These are phyloP conservation scores for Amanita exitialis DNA, from an alignment of 768 basidiomycete genomes.

Conservation along the genomic window DNA sequence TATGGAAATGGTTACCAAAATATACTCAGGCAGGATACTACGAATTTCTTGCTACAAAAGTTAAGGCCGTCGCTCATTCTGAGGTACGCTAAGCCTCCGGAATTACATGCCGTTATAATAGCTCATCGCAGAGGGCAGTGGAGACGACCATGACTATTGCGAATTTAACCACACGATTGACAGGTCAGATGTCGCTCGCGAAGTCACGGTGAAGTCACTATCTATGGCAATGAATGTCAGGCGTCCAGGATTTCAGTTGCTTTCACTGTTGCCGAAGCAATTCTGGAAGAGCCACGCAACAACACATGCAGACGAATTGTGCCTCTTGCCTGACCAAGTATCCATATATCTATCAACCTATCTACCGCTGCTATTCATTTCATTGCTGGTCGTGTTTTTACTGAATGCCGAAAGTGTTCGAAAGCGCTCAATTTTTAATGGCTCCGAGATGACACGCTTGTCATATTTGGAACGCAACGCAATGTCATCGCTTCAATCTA, in stretches of 20 bases:
- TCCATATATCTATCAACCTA: constrained; percentile 70
- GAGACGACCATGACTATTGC: constrained; percentile 96
- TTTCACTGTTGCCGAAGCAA: constrained; percentile 42
- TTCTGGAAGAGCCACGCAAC: constrained; percentile 9
- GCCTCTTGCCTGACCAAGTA: constrained; percentile 79
- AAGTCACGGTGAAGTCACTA: constrained; percentile 84
- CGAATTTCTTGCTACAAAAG: constrained; percentile 52
- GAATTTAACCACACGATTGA: constrained; percentile 46
- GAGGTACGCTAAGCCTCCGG: constrained; percentile 37
- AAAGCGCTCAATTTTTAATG: neutral
- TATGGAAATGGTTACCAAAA: constrained; percentile 81
- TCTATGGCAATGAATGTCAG: constrained; percentile 85
- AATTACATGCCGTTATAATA: neutral
- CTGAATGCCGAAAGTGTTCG: constrained; percentile 14
- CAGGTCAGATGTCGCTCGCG: constrained; percentile 31
- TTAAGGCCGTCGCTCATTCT: constrained; percentile 64
- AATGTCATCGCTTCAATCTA: neutral
- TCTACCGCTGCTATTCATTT: constrained; percentile 54
- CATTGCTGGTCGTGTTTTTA: constrained; percentile 36
- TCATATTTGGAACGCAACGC: neutral
- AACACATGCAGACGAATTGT: constrained; percentile 46
- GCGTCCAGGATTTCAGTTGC: constrained; percentile 81
- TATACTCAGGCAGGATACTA: constrained; percentile 56
- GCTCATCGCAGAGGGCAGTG: constrained; percentile 32
- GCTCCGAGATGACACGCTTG: too few species aligned